A percentile compares a stretch with the other conserved stretches of the same genome.
Conservation (phyloP, 2,329 filamentous ascomycete genomes). For the Epichloe amarillans region DNA sequence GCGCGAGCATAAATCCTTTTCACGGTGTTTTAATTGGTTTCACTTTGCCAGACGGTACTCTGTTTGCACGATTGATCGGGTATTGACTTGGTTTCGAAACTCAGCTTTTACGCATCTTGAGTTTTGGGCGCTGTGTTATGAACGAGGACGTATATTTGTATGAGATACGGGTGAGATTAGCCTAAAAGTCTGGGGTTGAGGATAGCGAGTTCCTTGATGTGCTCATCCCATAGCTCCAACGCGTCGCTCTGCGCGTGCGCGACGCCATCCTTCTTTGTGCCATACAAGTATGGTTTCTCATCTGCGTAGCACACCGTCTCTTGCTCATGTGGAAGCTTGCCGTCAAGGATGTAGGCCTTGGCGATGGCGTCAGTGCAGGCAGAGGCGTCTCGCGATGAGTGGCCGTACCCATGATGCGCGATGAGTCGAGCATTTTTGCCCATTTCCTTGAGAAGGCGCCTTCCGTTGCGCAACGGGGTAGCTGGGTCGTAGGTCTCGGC, state of each 20-base stretch:
- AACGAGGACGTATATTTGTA: neutral
- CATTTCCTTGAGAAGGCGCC: conserved; percentile 30
- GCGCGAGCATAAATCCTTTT: no score
- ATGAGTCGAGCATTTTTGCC: conserved; percentile 33
- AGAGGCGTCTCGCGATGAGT: conserved; percentile 31
- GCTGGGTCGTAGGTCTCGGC: conserved; percentile 37
- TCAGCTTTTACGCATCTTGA: no score
- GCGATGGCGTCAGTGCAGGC: conserved; percentile 30
- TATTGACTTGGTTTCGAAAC: no score
- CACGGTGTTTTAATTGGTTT: no score
- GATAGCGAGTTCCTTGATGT: conserved; percentile 8
- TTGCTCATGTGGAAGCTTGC: conserved; percentile 23
- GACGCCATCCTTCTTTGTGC: conserved; percentile 9
- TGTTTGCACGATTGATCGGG: no score
- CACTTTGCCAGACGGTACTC: no score
- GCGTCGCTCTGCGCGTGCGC: conserved; percentile 1
- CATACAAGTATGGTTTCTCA: conserved; percentile 34
- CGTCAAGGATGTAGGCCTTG: conserved; percentile 27
- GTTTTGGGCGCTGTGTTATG: no score
- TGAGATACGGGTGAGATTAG: neutral
- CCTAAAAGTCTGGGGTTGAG: conserved; percentile 5
- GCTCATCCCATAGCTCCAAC: conserved; percentile 9
- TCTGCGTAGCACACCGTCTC: conserved; percentile 34
- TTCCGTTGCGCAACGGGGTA: conserved; percentile 34
- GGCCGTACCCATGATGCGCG: conserved; percentile 36